Conservation (phyloP, 2,329 filamentous ascomycete genomes). For the Rhynchosporium agropyri region DNA sequence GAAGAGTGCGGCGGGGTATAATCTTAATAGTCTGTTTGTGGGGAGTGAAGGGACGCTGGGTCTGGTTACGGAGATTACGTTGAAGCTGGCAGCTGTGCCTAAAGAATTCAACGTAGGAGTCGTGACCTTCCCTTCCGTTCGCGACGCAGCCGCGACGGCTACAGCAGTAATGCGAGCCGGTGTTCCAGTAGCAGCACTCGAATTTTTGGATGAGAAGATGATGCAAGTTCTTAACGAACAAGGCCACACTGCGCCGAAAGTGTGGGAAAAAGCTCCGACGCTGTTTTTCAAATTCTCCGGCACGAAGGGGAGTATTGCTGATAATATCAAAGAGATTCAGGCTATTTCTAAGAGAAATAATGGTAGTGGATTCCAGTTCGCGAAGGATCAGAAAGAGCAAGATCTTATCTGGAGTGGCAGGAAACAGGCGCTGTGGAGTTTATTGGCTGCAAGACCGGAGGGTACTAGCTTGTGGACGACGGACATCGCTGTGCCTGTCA, state of each 20-base stretch:
- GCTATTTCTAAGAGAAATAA: constrained; percentile 65
- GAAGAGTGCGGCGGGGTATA: constrained; percentile 82
- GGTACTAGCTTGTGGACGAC: constrained; percentile 74
- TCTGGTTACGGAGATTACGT: constrained; percentile 79
- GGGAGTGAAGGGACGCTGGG: constrained; percentile 82
- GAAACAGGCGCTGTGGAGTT: constrained; percentile 80
- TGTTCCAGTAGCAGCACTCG: constrained; percentile 46
- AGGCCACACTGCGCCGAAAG: constrained; percentile 64
- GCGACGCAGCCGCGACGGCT: constrained; percentile 72
- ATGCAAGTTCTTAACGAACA: constrained; percentile 79
- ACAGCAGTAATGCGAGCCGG: constrained; percentile 68
- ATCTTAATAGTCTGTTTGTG: constrained; percentile 76
- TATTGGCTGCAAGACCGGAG: constrained; percentile 67
- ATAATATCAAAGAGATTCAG: constrained; percentile 72
- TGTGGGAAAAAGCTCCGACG: constrained; percentile 74
- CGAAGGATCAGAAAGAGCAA: constrained; percentile 68
- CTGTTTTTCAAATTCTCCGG: constrained; percentile 87
- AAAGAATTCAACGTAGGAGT: constrained; percentile 76
- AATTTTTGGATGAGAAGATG: constrained; percentile 84
- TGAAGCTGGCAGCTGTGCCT: constrained; percentile 76
- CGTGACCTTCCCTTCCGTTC: constrained; percentile 74
- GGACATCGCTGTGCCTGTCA: constrained; percentile 81
- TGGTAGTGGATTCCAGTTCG: constrained; percentile 72
- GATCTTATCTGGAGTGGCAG: constrained; percentile 77
- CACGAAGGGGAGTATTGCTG: constrained; percentile 70